Conservation (phyloP, 2,329 filamentous ascomycete genomes). For the Geosmithia putterillii region DNA sequence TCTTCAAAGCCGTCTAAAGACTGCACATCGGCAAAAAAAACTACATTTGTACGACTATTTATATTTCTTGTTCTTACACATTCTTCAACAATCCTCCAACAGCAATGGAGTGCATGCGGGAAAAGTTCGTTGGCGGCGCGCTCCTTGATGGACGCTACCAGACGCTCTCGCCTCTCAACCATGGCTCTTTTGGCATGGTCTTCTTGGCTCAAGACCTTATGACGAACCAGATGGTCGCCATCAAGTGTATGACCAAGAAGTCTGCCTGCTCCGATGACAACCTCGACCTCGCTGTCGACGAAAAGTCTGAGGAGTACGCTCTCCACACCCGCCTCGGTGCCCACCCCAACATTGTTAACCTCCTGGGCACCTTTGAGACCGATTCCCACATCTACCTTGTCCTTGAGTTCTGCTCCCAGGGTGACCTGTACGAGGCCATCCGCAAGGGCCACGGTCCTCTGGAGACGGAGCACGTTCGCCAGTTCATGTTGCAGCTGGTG, state of each 20-base stretch:
- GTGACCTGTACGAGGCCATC: conserved; percentile 96
- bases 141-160: conserved; percentile 81
- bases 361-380: conserved; percentile 85
- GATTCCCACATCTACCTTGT: conserved; percentile 83
- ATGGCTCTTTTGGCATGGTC: conserved; percentile 98
- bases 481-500: conserved; percentile 92
- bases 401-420: conserved; percentile 88
- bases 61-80: conserved; percentile 6
- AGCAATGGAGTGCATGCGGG: conserved; percentile 73
- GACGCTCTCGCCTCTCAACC: conserved; percentile 88
- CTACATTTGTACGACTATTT: conserved; percentile 6
- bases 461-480: conserved; percentile 91
- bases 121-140: conserved; percentile 67
- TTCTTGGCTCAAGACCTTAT: conserved; percentile 76
- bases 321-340: conserved; percentile 68
- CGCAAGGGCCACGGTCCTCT: conserved; percentile 76
- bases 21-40: conserved; percentile 3
- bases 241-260: conserved; percentile 92
- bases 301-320: conserved; percentile 67
- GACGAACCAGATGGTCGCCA: conserved; percentile 72
- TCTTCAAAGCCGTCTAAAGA: conserved; percentile 1
- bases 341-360: conserved; percentile 88
- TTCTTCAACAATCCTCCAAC: conserved; percentile 6
- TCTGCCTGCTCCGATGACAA: conserved; percentile 43
- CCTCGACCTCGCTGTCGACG: conserved; percentile 61